Conservation (phyloP, 1,139 yeast genomes). For the Debaryomyces udenii region DNA sequence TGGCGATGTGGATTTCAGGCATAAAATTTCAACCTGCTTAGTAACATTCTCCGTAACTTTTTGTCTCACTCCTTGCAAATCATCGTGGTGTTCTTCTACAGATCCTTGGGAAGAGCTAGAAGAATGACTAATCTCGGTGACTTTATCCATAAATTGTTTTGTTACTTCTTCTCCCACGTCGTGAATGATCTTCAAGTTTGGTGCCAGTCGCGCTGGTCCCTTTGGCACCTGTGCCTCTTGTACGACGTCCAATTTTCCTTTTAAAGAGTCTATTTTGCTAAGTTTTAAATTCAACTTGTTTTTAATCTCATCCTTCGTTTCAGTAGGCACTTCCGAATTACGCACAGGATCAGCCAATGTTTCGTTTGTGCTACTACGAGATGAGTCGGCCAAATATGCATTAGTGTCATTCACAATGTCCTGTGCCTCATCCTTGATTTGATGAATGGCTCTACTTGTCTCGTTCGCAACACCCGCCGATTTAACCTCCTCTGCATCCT, state of each 20-base stretch:
- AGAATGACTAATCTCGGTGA: conserved; percentile 24
- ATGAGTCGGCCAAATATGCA: not conserved
- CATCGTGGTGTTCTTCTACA: conserved; percentile 15
- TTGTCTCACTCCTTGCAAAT: conserved; percentile 22
- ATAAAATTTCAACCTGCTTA: conserved; percentile 24
- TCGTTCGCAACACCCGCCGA: conserved; percentile 3
- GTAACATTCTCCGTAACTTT: conserved; percentile 27
- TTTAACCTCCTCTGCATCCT: not conserved
- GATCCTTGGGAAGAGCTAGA: conserved; percentile 19
- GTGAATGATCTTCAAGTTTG: conserved; percentile 23
- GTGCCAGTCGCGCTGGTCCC: not conserved
- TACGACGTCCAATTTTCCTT: conserved; percentile 1
- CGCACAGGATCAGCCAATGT: not conserved
- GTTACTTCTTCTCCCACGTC: conserved; percentile 29
- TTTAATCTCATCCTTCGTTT: not conserved
- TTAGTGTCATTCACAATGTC: conserved; percentile 8
- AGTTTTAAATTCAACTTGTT: conserved; percentile 5
- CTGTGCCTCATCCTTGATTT: conserved; percentile 8
- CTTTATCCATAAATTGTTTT: conserved; percentile 27
- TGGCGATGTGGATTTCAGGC: conserved; percentile 20
- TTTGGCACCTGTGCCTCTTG: not conserved
- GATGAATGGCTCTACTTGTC: conserved; percentile 5
- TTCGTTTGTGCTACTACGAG: not conserved
- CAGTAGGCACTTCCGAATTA: not conserved
- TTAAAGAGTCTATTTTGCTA: conserved; percentile 5